Evolutionary conservation across 345 rosid genomes (phyloP).

Genomic region (Populus nigra): DNA sequence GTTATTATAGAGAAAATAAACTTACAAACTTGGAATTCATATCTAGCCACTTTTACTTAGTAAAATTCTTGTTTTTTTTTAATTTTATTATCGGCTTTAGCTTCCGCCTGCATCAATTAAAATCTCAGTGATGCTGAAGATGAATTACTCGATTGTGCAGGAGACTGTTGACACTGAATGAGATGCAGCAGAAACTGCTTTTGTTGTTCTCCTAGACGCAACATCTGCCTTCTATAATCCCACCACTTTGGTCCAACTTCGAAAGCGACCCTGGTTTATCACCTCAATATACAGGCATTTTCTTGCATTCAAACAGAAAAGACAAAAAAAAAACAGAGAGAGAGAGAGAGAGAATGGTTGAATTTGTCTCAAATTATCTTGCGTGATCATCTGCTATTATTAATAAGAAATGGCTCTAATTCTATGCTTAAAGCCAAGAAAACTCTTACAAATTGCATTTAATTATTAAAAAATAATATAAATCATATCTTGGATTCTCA

Average conservation of each 20-base stretch:
- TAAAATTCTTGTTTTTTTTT: too few relatives aligned
- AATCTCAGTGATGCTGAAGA: not conserved
- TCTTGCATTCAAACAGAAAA: not conserved
- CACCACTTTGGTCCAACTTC: not conserved
- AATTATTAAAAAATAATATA: too few relatives aligned
- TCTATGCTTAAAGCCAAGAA: not conserved
- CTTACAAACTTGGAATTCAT: too few relatives aligned
- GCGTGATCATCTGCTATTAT: not conserved
- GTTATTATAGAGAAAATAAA: too few relatives aligned
- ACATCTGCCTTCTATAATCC: not conserved
- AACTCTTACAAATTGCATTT: not conserved
- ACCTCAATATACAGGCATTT: not conserved
- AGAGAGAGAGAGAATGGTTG: not conserved
- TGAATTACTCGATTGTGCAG: slow-evolving; percentile 3
- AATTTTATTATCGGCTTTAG: too few relatives aligned
- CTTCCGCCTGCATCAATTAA: not conserved
- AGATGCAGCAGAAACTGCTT: slow-evolving; percentile 3
- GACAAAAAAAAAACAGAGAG: too few relatives aligned
- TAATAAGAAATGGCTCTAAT: too few relatives aligned
- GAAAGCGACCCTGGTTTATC: not conserved
- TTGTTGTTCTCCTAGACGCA: not conserved
- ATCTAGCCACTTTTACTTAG: too few relatives aligned
- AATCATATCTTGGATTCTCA: too few relatives aligned
- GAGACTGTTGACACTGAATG: not conserved
- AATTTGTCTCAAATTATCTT: not conserved